phyloP scores from a whole-genome alignment of 768 basidiomycete species.

The Mycena rosella region DNA sequence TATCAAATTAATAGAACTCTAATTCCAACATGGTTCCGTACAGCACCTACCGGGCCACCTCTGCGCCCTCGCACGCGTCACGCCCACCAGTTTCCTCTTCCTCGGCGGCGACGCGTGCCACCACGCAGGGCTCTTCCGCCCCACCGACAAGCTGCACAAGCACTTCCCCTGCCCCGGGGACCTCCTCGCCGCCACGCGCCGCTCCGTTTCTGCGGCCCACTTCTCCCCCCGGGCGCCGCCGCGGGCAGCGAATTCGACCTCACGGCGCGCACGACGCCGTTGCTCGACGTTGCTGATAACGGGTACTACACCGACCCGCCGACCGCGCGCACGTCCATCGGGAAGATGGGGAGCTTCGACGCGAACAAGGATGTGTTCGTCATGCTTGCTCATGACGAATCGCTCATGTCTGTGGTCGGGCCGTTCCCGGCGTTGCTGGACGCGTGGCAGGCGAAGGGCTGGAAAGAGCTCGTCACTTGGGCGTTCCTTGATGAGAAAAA shows the following conservation, averaged over 20 bases:
- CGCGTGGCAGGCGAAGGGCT: constrained; percentile 33
- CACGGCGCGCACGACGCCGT: constrained; percentile 6
- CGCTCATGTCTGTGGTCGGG: constrained; percentile 19
- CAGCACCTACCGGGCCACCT: constrained; percentile 39
- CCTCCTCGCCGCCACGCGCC: constrained; percentile 25
- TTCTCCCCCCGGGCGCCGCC: constrained; percentile 4
- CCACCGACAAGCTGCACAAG: constrained; percentile 20
- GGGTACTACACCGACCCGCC: constrained; percentile 17
- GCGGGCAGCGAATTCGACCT: constrained; percentile 33
- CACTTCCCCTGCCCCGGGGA: constrained; percentile 26
- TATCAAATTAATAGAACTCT: neutral
- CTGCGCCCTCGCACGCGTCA: constrained; percentile 35
- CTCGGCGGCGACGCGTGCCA: constrained; percentile 35
- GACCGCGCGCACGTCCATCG: constrained; percentile 4
- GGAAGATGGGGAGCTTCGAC: constrained; percentile 24
- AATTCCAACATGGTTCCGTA: neutral
- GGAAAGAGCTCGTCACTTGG: constrained; percentile 34
- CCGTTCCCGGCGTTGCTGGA: constrained; percentile 22
- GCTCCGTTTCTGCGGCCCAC: constrained; percentile 17
- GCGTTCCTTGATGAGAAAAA: constrained; percentile 33
- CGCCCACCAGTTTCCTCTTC: constrained; percentile 34
- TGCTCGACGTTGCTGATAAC: constrained; percentile 20
- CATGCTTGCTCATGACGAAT: constrained; percentile 35
- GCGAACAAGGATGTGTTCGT: constrained; percentile 33
- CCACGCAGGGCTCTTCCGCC: constrained; percentile 35